phyloP scores from a whole-genome alignment of 192 early-diverging fungal genomes.

The Coemansia sp. region DNA sequence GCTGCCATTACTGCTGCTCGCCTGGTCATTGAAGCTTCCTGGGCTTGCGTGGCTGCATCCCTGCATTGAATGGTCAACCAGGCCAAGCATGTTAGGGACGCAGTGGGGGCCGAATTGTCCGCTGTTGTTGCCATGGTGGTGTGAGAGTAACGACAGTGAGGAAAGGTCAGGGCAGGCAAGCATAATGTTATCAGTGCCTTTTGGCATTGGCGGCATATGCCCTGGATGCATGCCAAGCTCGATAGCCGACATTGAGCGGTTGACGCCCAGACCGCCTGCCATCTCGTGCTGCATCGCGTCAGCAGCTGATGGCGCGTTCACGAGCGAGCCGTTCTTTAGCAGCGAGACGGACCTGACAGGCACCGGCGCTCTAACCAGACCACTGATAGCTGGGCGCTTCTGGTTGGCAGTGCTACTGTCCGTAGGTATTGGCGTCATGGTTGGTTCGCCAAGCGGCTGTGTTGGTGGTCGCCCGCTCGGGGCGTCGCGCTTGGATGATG shows the following conservation, averaged over 20 bases:
- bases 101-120: slow-evolving; percentile 2
- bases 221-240: neutral
- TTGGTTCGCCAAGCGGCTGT: neutral
- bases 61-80: neutral
- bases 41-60: neutral
- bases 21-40: neutral
- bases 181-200: slow-evolving; percentile 10
- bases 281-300: neutral
- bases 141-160: slow-evolving; percentile 26
- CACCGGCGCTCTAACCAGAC: neutral
- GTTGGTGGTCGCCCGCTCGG: neutral
- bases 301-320: neutral
- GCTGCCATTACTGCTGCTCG: slow-evolving; percentile 8
- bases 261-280: neutral
- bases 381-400: neutral
- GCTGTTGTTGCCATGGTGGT: neutral
- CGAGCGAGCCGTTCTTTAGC: neutral
- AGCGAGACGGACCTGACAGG: slow-evolving; percentile 12
- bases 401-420: neutral
- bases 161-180: slow-evolving; percentile 30
- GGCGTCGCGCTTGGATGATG: neutral
- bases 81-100: slow-evolving; percentile 14
- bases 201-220: neutral
- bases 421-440: neutral
- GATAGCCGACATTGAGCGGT: slow-evolving; percentile 1